Percentiles rank a stretch among this genome's conserved stretches.
Conservation (phyloP, 1,139 yeast species). For the Kurtzmaniella quercitrusa region DNA sequence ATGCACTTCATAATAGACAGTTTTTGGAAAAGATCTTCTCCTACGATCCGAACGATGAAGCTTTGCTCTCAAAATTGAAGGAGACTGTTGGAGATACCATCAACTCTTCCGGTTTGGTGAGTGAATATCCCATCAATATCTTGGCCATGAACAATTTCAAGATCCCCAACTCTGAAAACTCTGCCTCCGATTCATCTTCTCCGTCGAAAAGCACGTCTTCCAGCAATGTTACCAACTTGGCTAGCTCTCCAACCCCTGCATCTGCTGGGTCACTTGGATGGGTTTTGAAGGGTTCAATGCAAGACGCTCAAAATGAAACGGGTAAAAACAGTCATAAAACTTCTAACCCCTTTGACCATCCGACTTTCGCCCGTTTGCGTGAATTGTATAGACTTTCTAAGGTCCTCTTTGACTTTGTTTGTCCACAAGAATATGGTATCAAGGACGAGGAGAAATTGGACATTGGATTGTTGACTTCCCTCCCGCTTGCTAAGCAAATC, state of each 20-base stretch:
- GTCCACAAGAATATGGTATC: slow-evolving; percentile 98
- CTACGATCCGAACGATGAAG: slow-evolving; percentile 56
- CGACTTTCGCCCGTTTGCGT: slow-evolving; percentile 73
- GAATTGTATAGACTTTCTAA: slow-evolving; percentile 88
- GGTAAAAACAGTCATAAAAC: slow-evolving; percentile 19
- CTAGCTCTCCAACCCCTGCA: slow-evolving; percentile 24
- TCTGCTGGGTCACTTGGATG: slow-evolving; percentile 73
- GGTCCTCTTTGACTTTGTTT: slow-evolving; percentile 91
- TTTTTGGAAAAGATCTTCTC: slow-evolving; percentile 80
- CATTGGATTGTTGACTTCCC: slow-evolving; percentile 88
- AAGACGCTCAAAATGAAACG: slow-evolving; percentile 19
- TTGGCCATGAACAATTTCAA: slow-evolving; percentile 75
- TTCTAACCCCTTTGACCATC: slow-evolving; percentile 72
- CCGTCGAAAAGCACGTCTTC: slow-evolving; percentile 10
- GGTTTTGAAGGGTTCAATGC: slow-evolving; percentile 56
- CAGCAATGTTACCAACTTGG: slow-evolving; percentile 18
- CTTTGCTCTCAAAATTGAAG: slow-evolving; percentile 32
- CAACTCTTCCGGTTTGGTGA: slow-evolving; percentile 61
- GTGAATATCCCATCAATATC: slow-evolving; percentile 76
- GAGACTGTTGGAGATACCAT: slow-evolving; percentile 48
- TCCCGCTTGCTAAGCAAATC: slow-evolving; percentile 90
- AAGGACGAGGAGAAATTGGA: slow-evolving; percentile 93
- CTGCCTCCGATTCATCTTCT: slow-evolving; percentile 9
- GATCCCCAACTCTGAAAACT: slow-evolving; percentile 34
- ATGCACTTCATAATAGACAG: slow-evolving; percentile 91